These are phyloP conservation scores for Trichophyton verrucosum DNA, from an alignment of 2,329 filamentous ascomycete species.

Conservation along the genomic window DNA sequence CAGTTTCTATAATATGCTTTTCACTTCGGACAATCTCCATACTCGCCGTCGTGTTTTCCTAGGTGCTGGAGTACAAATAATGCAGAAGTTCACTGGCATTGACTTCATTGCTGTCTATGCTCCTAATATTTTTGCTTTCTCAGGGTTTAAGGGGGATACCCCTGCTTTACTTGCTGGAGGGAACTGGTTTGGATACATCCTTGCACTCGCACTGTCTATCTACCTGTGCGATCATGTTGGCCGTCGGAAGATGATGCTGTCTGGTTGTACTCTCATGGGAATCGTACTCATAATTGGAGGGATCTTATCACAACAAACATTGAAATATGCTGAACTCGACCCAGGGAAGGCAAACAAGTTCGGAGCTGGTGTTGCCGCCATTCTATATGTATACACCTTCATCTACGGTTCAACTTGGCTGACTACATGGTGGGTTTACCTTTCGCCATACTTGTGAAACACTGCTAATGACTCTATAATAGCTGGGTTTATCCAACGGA, in stretches of 20 bases:
- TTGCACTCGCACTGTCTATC: background rate
- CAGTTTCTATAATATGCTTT: background rate
- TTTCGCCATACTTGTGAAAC: background rate
- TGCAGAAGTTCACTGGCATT: background rate
- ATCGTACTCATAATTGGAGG: background rate
- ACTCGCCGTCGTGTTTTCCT: background rate
- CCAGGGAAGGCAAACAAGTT: background rate
- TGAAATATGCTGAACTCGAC: background rate
- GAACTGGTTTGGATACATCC: background rate
- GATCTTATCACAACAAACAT: background rate
- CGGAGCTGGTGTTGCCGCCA: background rate
- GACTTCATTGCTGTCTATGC: conserved; percentile 3
- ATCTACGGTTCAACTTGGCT: background rate
- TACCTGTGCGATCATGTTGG: background rate
- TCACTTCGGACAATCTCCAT: background rate
- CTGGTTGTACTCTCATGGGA: background rate
- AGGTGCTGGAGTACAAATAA: background rate
- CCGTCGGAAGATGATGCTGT: background rate
- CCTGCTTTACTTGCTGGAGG: background rate
- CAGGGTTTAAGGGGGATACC: background rate
- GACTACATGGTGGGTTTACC: background rate
- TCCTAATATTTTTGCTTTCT: conserved; percentile 1
- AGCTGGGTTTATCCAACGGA: background rate
- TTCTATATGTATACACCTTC: background rate
- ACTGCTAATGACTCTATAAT: background rate